Conservation (phyloP, 345 rosid genomes). For the Sapria himalayana region DNA sequence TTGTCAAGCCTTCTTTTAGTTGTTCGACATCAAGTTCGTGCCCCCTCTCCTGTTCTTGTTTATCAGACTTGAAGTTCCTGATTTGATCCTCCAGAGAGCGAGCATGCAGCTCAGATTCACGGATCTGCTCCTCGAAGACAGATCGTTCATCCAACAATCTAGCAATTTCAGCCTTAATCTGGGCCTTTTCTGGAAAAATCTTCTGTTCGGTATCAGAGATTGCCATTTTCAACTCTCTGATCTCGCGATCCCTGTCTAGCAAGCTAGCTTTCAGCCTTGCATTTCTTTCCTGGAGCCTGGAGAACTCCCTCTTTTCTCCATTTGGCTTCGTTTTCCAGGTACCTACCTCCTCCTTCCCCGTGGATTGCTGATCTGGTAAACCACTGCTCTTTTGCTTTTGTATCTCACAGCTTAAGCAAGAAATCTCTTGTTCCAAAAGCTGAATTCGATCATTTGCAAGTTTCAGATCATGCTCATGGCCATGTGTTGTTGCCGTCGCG, state of each 20-base stretch:
- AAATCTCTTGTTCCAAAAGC: constrained; percentile 38
- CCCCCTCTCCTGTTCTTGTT: constrained; percentile 14
- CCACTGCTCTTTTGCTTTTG: constrained; percentile 6
- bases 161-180: constrained; percentile 24
- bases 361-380: constrained; percentile 12
- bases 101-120: constrained; percentile 20
- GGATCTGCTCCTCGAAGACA: constrained; percentile 18
- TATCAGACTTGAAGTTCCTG: constrained; percentile 17
- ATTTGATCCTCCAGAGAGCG: constrained; percentile 22
- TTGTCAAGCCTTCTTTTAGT: constrained; percentile 22
- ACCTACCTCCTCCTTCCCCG: constrained; percentile 11
- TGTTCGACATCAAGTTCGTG: constrained; percentile 16
- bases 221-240: constrained; percentile 18
- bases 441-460: constrained; percentile 20
- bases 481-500: constrained; percentile 12
- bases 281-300: constrained; percentile 22
- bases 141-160: constrained; percentile 20
- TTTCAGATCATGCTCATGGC: constrained; percentile 29
- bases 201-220: constrained; percentile 27
- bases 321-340: constrained; percentile 13
- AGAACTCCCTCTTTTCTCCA: constrained; percentile 20
- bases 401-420: constrained; percentile 23
- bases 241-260: constrained; percentile 17
- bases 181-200: constrained; percentile 31
- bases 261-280: constrained; percentile 14